Conservation (phyloP, 208 protist genomes). For the Herpetomonas samuelpessoai region DNA sequence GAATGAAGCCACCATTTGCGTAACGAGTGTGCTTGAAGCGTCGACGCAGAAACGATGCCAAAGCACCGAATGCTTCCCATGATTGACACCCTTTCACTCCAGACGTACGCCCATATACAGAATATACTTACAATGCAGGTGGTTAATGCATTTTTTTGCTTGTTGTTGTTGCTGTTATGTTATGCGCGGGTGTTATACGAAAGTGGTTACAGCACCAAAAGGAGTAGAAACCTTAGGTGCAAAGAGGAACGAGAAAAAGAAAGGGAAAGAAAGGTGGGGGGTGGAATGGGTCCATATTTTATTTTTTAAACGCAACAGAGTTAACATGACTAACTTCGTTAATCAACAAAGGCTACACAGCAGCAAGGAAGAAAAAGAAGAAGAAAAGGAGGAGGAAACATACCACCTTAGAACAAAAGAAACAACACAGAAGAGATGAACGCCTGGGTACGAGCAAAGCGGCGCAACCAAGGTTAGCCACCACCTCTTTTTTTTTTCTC, state of each 20-base stretch:
- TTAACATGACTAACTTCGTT: background rate
- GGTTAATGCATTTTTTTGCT: slow-evolving; percentile 2
- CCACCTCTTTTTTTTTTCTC: no score
- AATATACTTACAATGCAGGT: no score
- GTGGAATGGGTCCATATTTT: no score
- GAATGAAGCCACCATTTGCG: no score
- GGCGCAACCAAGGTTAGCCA: no score
- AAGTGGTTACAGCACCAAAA: background rate
- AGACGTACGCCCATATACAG: no score
- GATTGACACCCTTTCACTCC: no score
- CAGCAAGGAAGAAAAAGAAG: slow-evolving; percentile 15
- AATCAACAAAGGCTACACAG: slow-evolving; percentile 5
- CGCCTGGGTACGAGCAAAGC: no score
- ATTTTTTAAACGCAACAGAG: no score
- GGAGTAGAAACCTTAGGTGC: slow-evolving; percentile 4
- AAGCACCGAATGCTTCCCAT: no score
- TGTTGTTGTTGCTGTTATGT: slow-evolving; percentile 5
- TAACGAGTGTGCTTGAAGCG: no score
- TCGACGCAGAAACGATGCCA: no score
- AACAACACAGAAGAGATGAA: background rate
- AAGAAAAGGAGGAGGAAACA: slow-evolving; percentile 10
- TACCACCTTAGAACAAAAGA: background rate
- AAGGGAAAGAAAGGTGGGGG: background rate
- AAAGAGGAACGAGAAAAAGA: slow-evolving; percentile 17
- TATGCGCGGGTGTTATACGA: background rate